Evolutionary conservation across 2,329 filamentous ascomycete genomes (phyloP).

Genomic region (Trichothecium sympodiale): DNA sequence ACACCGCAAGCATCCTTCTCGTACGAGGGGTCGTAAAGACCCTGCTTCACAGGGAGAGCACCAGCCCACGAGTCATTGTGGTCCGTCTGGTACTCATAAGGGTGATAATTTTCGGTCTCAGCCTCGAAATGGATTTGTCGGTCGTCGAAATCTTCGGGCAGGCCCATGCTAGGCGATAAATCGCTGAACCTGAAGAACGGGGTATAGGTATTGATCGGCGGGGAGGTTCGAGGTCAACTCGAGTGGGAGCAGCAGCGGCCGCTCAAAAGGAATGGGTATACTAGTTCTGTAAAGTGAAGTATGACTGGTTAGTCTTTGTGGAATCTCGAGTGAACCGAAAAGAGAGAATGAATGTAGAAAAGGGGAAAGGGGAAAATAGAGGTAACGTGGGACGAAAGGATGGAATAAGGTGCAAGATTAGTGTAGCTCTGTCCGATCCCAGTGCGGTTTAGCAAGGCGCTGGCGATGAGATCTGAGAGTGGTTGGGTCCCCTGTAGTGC

Average conservation of each 20-base stretch:
- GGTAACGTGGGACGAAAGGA: no score
- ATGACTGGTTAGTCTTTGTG: conserved; percentile 9
- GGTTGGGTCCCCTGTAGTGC: no score
- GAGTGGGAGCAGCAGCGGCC: conserved; percentile 13
- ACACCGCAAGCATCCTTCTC: conserved; percentile 99
- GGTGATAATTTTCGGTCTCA: conserved; percentile 48
- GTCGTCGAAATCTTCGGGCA: conserved; percentile 56
- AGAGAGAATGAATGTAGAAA: not conserved
- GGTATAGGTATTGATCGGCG: conserved; percentile 1
- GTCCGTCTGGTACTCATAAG: conserved; percentile 79
- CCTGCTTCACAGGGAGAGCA: conserved; percentile 93
- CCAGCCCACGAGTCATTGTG: conserved; percentile 86
- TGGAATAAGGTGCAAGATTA: no score
- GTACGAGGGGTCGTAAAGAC: conserved; percentile 88
- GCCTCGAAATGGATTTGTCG: conserved; percentile 52
- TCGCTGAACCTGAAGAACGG: conserved; percentile 4
- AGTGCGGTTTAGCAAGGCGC: no score
- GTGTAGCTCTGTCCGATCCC: no score
- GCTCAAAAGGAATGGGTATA: conserved; percentile 8
- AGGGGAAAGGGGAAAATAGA: not conserved
- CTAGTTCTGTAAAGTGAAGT: no score
- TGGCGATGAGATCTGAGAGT: no score
- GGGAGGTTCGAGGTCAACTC: conserved; percentile 1
- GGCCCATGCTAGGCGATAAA: conserved; percentile 58
- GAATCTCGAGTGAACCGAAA: not conserved